A percentile compares a stretch with the other conserved stretches of the same genome.
phyloP scores from a whole-genome alignment of 2,329 filamentous ascomycete species.

The Trichothecium roseum region DNA sequence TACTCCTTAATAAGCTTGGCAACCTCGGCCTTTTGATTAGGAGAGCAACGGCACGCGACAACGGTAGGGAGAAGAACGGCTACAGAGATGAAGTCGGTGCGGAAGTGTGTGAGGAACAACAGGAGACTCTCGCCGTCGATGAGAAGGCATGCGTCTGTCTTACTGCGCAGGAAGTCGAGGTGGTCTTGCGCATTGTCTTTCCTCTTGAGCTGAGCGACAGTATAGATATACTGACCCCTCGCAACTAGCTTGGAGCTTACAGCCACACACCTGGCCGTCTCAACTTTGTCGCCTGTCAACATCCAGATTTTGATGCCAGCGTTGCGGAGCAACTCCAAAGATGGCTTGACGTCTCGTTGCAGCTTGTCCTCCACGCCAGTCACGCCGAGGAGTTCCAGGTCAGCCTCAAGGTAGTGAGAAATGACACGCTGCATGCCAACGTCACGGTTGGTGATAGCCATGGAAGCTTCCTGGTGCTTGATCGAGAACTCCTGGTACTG shows the following conservation, averaged over 20 bases:
- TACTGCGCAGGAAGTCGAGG: constrained; percentile 78
- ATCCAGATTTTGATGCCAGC: constrained; percentile 99
- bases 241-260: constrained; percentile 91
- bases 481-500: constrained; percentile 74
- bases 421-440: constrained; percentile 71
- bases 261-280: constrained; percentile 92
- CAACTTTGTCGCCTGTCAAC: constrained; percentile 97
- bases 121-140: constrained; percentile 90
- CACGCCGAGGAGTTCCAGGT: constrained; percentile 89
- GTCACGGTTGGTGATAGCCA: constrained; percentile 73
- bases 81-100: constrained; percentile 74
- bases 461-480: constrained; percentile 67
- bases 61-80: constrained; percentile 85
- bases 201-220: constrained; percentile 72
- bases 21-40: constrained; percentile 92
- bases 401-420: constrained; percentile 69
- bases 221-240: constrained; percentile 91
- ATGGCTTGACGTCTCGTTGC: constrained; percentile 90
- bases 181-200: constrained; percentile 81
- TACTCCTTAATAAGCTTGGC: constrained; percentile 81
- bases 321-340: constrained; percentile 86
- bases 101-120: constrained; percentile 73
- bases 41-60: constrained; percentile 92
- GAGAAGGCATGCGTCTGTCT: constrained; percentile 76
- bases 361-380: constrained; percentile 97